Evolutionary conservation across 2,329 filamentous ascomycete species (phyloP).

Genomic region (Trichoderma cornu-damae): DNA sequence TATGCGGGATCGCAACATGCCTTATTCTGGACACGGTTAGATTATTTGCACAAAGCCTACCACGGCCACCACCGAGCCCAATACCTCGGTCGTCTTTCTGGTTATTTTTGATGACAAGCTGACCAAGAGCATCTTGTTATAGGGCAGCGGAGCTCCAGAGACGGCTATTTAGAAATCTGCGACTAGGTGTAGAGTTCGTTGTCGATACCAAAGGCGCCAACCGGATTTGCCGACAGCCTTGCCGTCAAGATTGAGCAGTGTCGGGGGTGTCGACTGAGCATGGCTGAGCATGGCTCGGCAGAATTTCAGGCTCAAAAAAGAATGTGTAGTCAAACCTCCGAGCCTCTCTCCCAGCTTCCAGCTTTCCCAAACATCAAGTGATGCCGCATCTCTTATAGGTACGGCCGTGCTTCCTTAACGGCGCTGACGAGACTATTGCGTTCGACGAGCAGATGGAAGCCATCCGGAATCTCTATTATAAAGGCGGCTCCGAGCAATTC

Average conservation of each 20-base stretch:
- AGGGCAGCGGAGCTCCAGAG: conserved; percentile 9
- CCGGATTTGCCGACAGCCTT: background rate
- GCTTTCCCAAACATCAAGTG: background rate
- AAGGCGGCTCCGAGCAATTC: conserved; percentile 37
- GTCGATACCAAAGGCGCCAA: conserved; percentile 16
- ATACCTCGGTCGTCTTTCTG: background rate
- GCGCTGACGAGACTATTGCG: conserved; percentile 42
- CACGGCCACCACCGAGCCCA: no score
- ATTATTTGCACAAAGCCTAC: background rate
- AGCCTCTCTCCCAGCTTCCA: background rate
- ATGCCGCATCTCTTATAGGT: conserved; percentile 18
- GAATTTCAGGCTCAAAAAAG: conserved; percentile 1
- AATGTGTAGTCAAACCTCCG: background rate
- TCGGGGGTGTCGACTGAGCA: no score
- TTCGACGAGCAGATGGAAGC: conserved; percentile 58
- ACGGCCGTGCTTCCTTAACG: conserved; percentile 58
- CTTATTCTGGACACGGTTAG: conserved; percentile 5
- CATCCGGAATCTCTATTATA: conserved; percentile 57
- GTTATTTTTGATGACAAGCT: background rate
- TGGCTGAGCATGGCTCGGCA: conserved; percentile 3
- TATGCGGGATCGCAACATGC: conserved; percentile 3
- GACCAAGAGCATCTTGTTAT: background rate
- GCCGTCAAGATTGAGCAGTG: conserved; percentile 6
- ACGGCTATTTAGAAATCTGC: background rate
- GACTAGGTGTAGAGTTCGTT: background rate